Percentiles rank a stretch among this genome's conserved stretches.
phyloP scores from a whole-genome alignment of 2,329 filamentous ascomycete species.

The Nemania serpens region DNA sequence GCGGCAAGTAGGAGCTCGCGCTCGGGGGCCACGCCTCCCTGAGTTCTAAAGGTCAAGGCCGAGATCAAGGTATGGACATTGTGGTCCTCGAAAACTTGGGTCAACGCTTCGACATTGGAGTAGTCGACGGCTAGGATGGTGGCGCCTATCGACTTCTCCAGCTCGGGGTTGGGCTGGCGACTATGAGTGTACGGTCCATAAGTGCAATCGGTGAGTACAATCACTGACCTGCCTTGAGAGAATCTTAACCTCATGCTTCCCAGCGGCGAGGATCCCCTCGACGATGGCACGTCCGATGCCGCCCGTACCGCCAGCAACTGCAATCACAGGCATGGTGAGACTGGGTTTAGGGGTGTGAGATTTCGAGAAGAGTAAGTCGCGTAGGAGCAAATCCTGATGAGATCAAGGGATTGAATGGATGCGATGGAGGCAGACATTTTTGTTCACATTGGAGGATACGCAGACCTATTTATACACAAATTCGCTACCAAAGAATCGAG shows the following conservation, averaged over 20 bases:
- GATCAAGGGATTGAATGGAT: not conserved
- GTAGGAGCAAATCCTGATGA: not conserved
- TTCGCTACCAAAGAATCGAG: too few species aligned
- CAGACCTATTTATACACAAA: too few species aligned
- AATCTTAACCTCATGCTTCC: conserved; percentile 16
- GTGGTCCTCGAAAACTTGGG: conserved; percentile 10
- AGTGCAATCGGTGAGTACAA: not conserved
- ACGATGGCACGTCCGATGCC: conserved; percentile 18
- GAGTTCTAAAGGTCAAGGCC: conserved; percentile 3
- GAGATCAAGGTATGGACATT: conserved; percentile 18
- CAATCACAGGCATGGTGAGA: conserved; percentile 13
- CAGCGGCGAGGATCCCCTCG: conserved; percentile 9
- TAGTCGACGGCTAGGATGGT: conserved; percentile 8
- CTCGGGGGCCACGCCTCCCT: conserved; percentile 3
- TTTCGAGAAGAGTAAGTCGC: not conserved
- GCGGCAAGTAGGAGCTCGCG: conserved; percentile 12
- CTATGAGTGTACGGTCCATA: not conserved
- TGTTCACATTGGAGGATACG: too few species aligned
- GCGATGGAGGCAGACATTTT: too few species aligned
- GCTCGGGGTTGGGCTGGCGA: conserved; percentile 11
- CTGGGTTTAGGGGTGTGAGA: not conserved
- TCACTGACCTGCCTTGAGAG: conserved; percentile 9
- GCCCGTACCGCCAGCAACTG: conserved; percentile 10
- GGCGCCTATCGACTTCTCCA: conserved; percentile 9
- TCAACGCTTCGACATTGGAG: not conserved